These are phyloP conservation scores for Phytophthora sp. DNA, from an alignment of 352 stramenopile species.

Conservation along the genomic window DNA sequence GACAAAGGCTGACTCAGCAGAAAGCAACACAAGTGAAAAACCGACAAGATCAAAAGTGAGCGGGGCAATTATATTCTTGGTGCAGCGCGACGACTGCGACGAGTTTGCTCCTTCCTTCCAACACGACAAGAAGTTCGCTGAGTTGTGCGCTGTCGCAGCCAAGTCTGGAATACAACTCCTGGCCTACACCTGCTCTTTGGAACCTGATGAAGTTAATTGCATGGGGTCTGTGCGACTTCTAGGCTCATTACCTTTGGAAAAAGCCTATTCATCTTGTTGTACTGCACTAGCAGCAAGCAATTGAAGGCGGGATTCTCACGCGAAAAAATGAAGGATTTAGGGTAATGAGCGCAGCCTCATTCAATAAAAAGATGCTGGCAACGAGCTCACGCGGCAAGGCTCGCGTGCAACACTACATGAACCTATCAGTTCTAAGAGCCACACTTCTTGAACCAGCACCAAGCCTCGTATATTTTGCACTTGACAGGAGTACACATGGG, in stretches of 20 bases:
- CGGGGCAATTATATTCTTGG: constrained; percentile 72
- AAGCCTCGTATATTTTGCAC: no score
- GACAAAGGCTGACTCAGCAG: neutral
- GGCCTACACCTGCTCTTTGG: constrained; percentile 61
- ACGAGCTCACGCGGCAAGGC: no score
- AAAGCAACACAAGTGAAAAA: constrained; percentile 24
- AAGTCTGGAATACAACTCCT: constrained; percentile 64
- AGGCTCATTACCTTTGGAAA: constrained; percentile 40
- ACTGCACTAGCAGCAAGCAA: no score
- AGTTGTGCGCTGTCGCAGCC: constrained; percentile 57
- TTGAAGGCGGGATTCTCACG: no score
- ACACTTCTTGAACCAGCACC: no score
- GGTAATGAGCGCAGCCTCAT: no score
- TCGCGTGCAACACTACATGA: no score
- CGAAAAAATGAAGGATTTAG: no score
- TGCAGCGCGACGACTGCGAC: constrained; percentile 81
- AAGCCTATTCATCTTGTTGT: no score
- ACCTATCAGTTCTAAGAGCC: no score
- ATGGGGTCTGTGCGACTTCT: constrained; percentile 51
- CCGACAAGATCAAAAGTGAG: constrained; percentile 32
- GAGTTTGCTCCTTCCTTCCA: constrained; percentile 67
- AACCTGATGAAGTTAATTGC: constrained; percentile 43
- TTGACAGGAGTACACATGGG: no score
- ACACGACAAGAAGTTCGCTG: constrained; percentile 73
- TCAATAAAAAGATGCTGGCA: no score